Evolutionary conservation across 2,329 filamentous ascomycete genomes (phyloP).

Genomic region (Sporothrix humicola): DNA sequence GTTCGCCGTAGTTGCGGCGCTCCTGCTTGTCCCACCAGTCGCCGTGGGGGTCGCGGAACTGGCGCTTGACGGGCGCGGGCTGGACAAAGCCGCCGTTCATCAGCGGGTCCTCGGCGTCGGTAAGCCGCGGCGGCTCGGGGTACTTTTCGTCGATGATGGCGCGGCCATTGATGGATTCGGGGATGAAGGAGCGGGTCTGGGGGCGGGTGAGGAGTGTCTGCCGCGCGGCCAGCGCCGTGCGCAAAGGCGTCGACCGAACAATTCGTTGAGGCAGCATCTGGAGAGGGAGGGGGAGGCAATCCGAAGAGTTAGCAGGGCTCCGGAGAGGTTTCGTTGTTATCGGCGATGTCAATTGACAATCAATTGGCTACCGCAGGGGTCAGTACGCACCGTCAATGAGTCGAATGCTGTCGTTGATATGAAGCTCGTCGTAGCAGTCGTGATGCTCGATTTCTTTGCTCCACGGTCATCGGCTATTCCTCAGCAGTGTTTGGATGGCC

Average conservation of each 20-base stretch:
- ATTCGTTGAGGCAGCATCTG: slow-evolving; percentile 69
- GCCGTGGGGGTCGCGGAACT: slow-evolving; percentile 89
- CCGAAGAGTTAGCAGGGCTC: background rate
- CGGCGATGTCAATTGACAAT: background rate
- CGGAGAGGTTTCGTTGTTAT: too few relatives aligned
- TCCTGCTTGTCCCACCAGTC: slow-evolving; percentile 99
- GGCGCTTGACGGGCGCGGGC: slow-evolving; percentile 79
- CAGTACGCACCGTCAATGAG: slow-evolving; percentile 30
- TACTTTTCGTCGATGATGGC: slow-evolving; percentile 59
- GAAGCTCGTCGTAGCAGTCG: slow-evolving; percentile 25
- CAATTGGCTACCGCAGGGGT: background rate
- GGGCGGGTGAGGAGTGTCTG: slow-evolving; percentile 53
- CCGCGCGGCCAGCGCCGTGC: slow-evolving; percentile 54
- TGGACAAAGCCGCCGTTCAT: slow-evolving; percentile 88
- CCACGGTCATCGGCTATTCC: slow-evolving; percentile 37
- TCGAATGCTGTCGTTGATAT: slow-evolving; percentile 31
- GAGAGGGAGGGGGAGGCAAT: background rate
- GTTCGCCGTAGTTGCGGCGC: slow-evolving; percentile 94
- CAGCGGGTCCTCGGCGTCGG: slow-evolving; percentile 67
- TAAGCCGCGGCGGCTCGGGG: slow-evolving; percentile 54
- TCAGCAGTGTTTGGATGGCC: slow-evolving; percentile 36
- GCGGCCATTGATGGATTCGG: slow-evolving; percentile 54
- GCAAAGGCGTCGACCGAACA: slow-evolving; percentile 56
- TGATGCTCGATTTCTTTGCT: slow-evolving; percentile 31
- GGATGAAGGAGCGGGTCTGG: slow-evolving; percentile 64